Conservation (phyloP, 805 yeast genomes). For the Yarrowia sp. region DNA sequence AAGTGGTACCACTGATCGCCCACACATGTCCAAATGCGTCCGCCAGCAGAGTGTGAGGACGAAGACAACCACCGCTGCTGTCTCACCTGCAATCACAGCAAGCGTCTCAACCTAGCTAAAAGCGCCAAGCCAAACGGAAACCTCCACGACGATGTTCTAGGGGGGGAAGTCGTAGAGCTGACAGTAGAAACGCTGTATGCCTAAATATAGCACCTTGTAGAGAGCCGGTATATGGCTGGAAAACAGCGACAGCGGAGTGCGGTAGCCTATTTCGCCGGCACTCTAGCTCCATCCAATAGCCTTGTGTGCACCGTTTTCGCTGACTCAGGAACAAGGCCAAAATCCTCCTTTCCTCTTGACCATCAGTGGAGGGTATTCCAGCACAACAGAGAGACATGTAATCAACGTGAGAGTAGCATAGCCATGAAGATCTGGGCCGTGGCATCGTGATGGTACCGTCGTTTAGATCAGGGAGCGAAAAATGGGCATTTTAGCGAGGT, state of each 20-base stretch:
- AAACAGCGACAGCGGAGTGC: too few relatives aligned
- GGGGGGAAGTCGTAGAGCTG: background rate
- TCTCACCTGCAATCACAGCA: conserved; percentile 27
- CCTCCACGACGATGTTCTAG: conserved; percentile 14
- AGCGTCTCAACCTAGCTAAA: conserved; percentile 13
- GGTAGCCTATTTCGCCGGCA: background rate
- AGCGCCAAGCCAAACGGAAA: background rate
- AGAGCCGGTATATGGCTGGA: too few relatives aligned
- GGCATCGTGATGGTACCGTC: too few relatives aligned
- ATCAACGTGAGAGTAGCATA: background rate
- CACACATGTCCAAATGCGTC: conserved; percentile 3
- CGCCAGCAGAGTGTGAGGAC: background rate
- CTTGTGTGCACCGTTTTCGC: background rate
- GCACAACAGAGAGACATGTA: background rate
- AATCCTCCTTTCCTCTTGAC: conserved; percentile 33
- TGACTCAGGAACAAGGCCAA: conserved; percentile 13
- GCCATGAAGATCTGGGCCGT: background rate
- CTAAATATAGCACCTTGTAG: too few relatives aligned
- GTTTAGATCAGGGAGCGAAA: too few relatives aligned
- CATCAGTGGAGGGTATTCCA: background rate
- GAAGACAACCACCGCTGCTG: background rate
- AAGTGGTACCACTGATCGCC: conserved; percentile 37
- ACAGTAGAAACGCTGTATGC: too few relatives aligned
- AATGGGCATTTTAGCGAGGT: too few relatives aligned
- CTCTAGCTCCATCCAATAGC: too few relatives aligned